phyloP scores from a whole-genome alignment of 2,329 filamentous ascomycete genomes.

The Arthrobotrys pseudoclavata region DNA sequence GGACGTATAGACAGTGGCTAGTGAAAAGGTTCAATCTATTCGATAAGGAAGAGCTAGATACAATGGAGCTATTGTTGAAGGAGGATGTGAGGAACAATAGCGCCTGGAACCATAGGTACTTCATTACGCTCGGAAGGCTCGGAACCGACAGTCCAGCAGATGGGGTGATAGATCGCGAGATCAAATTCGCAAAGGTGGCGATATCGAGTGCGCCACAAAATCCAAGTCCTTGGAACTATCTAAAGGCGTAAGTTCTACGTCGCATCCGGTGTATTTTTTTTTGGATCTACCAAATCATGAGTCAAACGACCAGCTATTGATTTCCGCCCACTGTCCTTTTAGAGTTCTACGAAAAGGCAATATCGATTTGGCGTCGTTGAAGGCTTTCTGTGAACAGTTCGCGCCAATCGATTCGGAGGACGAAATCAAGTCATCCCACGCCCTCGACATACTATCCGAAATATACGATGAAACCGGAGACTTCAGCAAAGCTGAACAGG shows the following conservation, averaged over 20 bases:
- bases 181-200: conserved; percentile 79
- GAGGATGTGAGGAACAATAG: conserved; percentile 94
- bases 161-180: conserved; percentile 78
- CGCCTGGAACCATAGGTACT: conserved; percentile 97
- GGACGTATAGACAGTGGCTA: conserved; percentile 85
- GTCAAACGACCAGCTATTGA: conserved; percentile 68
- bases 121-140: conserved; percentile 77
- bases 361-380: conserved; percentile 44
- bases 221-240: conserved; percentile 92
- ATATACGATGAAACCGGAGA: conserved; percentile 70
- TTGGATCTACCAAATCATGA: background rate
- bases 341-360: conserved; percentile 54
- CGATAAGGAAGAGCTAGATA: conserved; percentile 75
- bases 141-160: conserved; percentile 69
- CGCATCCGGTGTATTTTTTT: background rate
- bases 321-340: conserved; percentile 68
- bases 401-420: conserved; percentile 62
- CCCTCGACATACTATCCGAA: conserved; percentile 79
- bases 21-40: conserved; percentile 75
- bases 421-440: conserved; percentile 70
- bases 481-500: conserved; percentile 45
- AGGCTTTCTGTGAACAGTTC: conserved; percentile 61
- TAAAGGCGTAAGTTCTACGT: conserved; percentile 70
- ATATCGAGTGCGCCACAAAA: conserved; percentile 89
- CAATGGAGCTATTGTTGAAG: conserved; percentile 79